phyloP scores from a whole-genome alignment of 2,329 filamentous ascomycete genomes.

The Sclerotinia minor region DNA sequence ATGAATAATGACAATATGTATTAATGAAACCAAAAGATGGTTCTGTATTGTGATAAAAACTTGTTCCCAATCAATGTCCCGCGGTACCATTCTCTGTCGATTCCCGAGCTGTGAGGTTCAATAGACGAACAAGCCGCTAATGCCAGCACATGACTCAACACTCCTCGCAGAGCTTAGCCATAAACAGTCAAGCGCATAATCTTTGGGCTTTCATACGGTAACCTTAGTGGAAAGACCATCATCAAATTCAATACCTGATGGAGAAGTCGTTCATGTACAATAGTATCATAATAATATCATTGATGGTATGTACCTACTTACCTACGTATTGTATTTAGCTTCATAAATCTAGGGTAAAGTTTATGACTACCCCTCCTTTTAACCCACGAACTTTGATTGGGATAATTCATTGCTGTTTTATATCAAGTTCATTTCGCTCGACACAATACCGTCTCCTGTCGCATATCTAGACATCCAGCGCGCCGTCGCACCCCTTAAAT shows the following conservation, averaged over 20 bases:
- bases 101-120: neutral
- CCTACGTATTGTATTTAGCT: neutral
- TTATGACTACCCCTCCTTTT: slow-evolving; percentile 9
- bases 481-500: neutral
- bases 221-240: neutral
- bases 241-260: no score
- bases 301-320: neutral
- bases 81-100: neutral
- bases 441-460: neutral
- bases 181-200: neutral
- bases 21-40: neutral
- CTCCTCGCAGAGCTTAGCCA: neutral
- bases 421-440: neutral
- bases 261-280: neutral
- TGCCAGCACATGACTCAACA: neutral
- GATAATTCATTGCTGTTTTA: neutral
- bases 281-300: neutral
- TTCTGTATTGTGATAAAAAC: neutral
- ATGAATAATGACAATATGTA: slow-evolving; percentile 12
- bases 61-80: neutral
- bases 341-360: neutral
- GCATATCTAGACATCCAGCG: neutral
- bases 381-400: neutral
- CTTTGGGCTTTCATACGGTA: no score
- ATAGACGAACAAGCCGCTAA: no score